Evolutionary conservation across 768 basidiomycete species (phyloP).

Genomic region (Filobasidium wieringae): DNA sequence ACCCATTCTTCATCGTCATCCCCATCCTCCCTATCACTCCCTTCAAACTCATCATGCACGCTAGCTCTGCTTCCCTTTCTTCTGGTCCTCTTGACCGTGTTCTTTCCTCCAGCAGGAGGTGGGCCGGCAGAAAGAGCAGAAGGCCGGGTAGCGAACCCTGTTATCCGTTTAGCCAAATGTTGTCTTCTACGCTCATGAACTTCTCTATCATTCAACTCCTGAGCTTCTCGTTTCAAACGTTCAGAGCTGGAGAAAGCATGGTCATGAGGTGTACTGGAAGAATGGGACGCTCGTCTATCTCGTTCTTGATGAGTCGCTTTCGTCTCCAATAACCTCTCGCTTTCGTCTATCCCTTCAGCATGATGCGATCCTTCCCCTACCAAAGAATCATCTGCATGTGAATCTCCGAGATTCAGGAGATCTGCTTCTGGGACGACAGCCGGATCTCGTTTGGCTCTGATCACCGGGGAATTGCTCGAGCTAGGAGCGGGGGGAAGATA

Average conservation of each 20-base stretch:
- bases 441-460: conserved; percentile 46
- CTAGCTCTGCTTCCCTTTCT: conserved; percentile 17
- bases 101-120: conserved; percentile 42
- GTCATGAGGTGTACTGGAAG: not conserved
- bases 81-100: conserved; percentile 44
- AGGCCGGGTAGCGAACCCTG: conserved; percentile 33
- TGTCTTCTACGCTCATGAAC: conserved; percentile 5
- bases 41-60: conserved; percentile 15
- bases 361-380: not conserved
- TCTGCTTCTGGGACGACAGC: conserved; percentile 23
- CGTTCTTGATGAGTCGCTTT: conserved; percentile 11
- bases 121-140: conserved; percentile 3
- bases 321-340: conserved; percentile 5
- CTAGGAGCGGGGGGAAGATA: conserved; percentile 49
- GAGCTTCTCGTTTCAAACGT: not conserved
- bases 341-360: conserved; percentile 14
- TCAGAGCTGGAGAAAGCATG: not conserved
- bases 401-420: conserved; percentile 26
- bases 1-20: conserved; percentile 37
- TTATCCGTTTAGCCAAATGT: conserved; percentile 16
- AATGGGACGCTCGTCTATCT: not conserved
- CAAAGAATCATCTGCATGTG: not conserved
- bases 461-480: conserved; percentile 55
- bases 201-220: conserved; percentile 3
- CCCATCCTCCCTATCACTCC: conserved; percentile 26